Base-by-base conservation (phyloP, 805 yeast species). In the Lipomyces sp. region DNA sequence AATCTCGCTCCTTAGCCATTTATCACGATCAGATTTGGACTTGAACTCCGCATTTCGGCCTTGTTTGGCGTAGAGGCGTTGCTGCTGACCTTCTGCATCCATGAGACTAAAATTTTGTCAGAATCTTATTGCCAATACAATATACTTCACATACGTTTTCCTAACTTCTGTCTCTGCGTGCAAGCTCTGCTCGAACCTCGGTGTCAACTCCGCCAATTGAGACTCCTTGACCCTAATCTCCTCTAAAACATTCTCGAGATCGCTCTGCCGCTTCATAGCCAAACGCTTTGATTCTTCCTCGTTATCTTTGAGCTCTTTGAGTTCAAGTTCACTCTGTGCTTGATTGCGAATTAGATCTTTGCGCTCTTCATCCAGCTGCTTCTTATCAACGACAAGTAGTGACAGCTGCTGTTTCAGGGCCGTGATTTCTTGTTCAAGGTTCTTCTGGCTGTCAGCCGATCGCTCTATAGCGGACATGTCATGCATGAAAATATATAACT, bases 31-130 rank as follows among this genome's bases (percentile, higher is more conserved):
- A 2, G 77, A 73, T 68, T 82, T 82, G 15, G 84, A 76, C 0
- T 75, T 69, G 72, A 92, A 92, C 69, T 85, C 84, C 33, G 86
- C 81, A 65, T 84, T 84, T 60, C 92, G 85, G 53, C 90, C 90
- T 72, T 87, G 90, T 73, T 92, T 93, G 6, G 89, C 81, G 59
- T 89, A 84, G 3, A 93, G 75, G n/a, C 64, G 66, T 13, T 81
- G 77, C 54, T 60, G 64, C 24, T 58, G 24, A 7, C 50, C 66
- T 33, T 67, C 69, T 3, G 74, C 66, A 7, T 69, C 66, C 0
- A 24, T 30, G 29, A 73, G 65, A 6, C 51, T 56, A 37, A 8
- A 24, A 24, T 15, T 24, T 29, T 48, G 50, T 34, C 15, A 45
- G 35, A 13, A 13, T 0, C 29, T 4, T 57, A 57, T 32, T 13